Evolutionary conservation across 2,329 filamentous ascomycete genomes (phyloP).

Genomic region (Amesomyces nigricolor): DNA sequence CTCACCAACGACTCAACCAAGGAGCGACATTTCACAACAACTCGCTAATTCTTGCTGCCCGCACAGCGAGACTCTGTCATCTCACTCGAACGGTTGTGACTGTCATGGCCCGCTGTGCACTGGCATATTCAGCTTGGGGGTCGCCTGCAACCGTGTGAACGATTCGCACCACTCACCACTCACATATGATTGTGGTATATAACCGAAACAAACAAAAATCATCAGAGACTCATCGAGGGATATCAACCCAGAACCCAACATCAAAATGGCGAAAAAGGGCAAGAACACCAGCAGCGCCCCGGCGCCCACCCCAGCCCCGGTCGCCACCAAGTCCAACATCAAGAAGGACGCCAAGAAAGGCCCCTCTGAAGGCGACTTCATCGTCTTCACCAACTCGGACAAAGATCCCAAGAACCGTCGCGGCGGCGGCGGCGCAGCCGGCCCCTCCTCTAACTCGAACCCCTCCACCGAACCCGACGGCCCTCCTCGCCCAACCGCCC

Average conservation of each 20-base stretch:
- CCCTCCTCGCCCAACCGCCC: conserved; percentile 57
- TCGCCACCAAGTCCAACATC: conserved; percentile 23
- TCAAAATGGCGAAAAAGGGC: conserved; percentile 47
- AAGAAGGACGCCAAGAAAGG: conserved; percentile 34
- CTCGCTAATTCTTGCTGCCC: not conserved
- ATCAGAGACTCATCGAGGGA: not conserved
- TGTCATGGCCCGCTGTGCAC: conserved; percentile 12
- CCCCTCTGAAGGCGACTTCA: conserved; percentile 46
- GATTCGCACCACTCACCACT: not conserved
- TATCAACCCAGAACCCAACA: not conserved
- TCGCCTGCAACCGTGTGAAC: conserved; percentile 3
- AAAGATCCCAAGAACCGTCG: conserved; percentile 47
- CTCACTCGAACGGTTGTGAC: not conserved
- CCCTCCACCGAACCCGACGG: conserved; percentile 27
- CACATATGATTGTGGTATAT: not conserved
- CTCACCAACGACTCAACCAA: not conserved
- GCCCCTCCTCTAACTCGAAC: conserved; percentile 11
- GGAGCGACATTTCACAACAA: not conserved
- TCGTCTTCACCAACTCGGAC: conserved; percentile 53
- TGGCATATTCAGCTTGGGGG: not conserved
- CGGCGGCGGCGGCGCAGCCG: conserved; percentile 24
- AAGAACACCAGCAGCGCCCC: conserved; percentile 45
- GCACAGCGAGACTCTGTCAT: not conserved
- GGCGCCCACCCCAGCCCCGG: conserved; percentile 29
- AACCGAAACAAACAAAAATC: not conserved